Conservation (phyloP, 345 rosid genomes). For the Ricinus communis region DNA sequence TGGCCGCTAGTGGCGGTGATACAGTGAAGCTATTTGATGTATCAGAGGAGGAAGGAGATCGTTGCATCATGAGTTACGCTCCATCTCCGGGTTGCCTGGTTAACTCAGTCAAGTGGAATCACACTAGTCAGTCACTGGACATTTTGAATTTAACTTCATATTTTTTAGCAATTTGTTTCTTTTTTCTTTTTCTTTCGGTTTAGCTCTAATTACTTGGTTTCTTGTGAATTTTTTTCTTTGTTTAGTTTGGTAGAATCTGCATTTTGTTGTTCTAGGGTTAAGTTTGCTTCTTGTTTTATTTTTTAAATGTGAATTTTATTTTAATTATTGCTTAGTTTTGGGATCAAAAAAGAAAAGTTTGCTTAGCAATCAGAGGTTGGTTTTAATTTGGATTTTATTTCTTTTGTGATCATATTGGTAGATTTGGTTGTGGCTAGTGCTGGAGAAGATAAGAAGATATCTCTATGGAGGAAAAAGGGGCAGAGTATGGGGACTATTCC, state of each 20-base stretch:
- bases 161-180: background rate
- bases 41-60: conserved; percentile 70
- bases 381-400: background rate
- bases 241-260: too few relatives aligned
- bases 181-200: too few relatives aligned
- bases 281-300: background rate
- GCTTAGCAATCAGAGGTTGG: too few relatives aligned
- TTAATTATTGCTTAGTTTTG: too few relatives aligned
- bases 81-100: conserved; percentile 72
- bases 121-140: conserved; percentile 62
- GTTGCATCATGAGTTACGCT: conserved; percentile 68
- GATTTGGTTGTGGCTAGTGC: conserved; percentile 98
- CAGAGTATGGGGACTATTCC: conserved; percentile 80
- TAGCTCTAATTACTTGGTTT: background rate
- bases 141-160: background rate
- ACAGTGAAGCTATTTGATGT: conserved; percentile 87
- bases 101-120: conserved; percentile 94
- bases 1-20: conserved; percentile 85
- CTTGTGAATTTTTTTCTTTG: background rate
- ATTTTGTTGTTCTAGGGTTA: too few relatives aligned
- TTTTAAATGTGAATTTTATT: too few relatives aligned
- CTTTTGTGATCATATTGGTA: conserved; percentile 30
- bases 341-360: too few relatives aligned
- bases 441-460: conserved; percentile 94
- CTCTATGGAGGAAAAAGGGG: conserved; percentile 84